Percentiles rank a stretch among this genome's conserved stretches.
Conservation (phyloP, 2,329 filamentous ascomycete species). For the Alternaria panax region DNA sequence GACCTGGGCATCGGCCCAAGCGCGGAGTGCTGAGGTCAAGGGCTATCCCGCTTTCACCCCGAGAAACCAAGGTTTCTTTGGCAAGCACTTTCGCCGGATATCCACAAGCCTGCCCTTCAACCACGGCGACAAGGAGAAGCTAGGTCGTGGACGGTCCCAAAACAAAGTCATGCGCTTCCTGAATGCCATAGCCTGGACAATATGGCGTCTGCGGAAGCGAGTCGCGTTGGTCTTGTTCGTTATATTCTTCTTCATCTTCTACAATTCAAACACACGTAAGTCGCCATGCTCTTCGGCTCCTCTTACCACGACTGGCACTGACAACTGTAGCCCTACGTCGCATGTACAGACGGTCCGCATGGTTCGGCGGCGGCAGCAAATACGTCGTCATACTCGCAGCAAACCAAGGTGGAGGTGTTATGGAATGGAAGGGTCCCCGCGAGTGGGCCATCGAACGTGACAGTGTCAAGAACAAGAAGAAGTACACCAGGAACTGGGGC, state of each 20-base stretch:
- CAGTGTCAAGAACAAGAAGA: constrained; percentile 93
- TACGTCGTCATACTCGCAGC: constrained; percentile 92
- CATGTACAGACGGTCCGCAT: constrained; percentile 73
- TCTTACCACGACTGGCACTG: constrained; percentile 5
- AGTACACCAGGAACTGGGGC: constrained; percentile 86
- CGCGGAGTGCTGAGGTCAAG: constrained; percentile 74
- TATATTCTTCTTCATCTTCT: constrained; percentile 67
- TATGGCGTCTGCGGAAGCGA: constrained; percentile 71
- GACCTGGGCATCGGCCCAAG: constrained; percentile 84
- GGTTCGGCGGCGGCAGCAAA: constrained; percentile 86
- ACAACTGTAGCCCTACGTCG: constrained; percentile 61
- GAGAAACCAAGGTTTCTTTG: constrained; percentile 86
- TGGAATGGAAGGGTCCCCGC: constrained; percentile 97
- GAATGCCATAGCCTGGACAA: constrained; percentile 57
- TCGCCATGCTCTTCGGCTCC: constrained; percentile 32
- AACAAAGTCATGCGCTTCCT: constrained; percentile 46
- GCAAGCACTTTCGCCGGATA: constrained; percentile 80
- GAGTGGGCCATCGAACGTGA: constrained; percentile 99
- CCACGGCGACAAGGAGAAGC: constrained; percentile 81
- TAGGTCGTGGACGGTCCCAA: constrained; percentile 62
- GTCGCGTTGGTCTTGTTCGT: constrained; percentile 67
- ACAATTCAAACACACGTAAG: constrained; percentile 75
- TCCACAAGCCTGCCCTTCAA: constrained; percentile 77
- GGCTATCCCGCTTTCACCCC: constrained; percentile 82
- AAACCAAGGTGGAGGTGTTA: constrained; percentile 94